Percentiles rank a stretch among this genome's conserved stretches.
These are phyloP conservation scores for Rutstroemia sp. DNA, from an alignment of 2,329 filamentous ascomycete species.

Conservation along the genomic window DNA sequence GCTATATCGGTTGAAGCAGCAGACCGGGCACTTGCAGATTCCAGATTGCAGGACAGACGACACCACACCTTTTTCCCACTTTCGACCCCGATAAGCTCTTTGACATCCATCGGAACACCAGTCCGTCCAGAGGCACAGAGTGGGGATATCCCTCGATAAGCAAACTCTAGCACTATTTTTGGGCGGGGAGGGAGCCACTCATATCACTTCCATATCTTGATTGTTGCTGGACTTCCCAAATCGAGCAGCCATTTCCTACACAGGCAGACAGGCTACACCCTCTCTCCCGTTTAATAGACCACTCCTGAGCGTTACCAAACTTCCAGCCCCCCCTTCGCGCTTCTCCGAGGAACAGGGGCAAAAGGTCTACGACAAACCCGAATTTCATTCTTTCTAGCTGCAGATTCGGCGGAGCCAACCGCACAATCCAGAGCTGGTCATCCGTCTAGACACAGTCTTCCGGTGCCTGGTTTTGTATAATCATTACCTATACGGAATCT, in stretches of 20 bases:
- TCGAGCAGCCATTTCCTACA: conserved; percentile 3
- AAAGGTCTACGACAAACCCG: conserved; percentile 9
- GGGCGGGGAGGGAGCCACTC: not conserved
- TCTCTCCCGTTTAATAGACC: not conserved
- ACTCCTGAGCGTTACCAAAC: not conserved
- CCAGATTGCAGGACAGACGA: conserved; percentile 8
- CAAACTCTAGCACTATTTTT: not conserved
- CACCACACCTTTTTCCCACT: conserved; percentile 6
- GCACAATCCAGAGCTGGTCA: conserved; percentile 19
- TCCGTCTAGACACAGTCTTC: conserved; percentile 21
- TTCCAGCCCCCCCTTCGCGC: conserved; percentile 16
- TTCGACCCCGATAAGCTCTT: conserved; percentile 9
- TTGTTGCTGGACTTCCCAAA: conserved; percentile 1
- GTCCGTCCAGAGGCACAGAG: conserved; percentile 4
- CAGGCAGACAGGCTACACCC: no score
- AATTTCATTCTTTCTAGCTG: conserved; percentile 17
- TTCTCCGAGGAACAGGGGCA: conserved; percentile 24
- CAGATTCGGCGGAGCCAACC: conserved; percentile 22
- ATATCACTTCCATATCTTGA: conserved; percentile 2
- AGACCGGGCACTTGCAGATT: conserved; percentile 4
- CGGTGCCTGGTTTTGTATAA: conserved; percentile 10
- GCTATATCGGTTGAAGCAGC: not conserved
- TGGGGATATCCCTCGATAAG: conserved; percentile 6
- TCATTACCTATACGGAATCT: not conserved
- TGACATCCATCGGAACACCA: not conserved